These are phyloP conservation scores for Clitopilus hobsonii DNA, from an alignment of 768 basidiomycete species.

Conservation along the genomic window DNA sequence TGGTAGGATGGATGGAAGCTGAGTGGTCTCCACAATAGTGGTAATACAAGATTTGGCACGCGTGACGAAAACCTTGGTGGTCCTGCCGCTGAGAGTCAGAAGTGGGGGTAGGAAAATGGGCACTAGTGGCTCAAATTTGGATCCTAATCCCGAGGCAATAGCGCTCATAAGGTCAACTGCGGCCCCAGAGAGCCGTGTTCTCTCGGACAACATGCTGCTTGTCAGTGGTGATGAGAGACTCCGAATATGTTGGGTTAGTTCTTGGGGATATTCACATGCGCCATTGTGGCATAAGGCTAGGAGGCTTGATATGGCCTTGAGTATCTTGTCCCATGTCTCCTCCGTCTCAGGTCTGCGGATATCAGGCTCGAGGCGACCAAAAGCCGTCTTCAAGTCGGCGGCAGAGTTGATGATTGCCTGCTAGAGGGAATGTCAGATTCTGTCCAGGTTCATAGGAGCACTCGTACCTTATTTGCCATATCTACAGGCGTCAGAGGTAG, in stretches of 20 bases:
- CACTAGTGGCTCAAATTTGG: constrained; percentile 63
- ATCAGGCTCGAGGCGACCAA: constrained; percentile 1
- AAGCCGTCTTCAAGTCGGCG: background rate
- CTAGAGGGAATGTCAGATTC: too few relatives aligned
- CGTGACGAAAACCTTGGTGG: constrained; percentile 74
- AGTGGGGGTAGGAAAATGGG: constrained; percentile 66
- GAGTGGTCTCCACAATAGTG: constrained; percentile 61
- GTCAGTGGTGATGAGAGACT: constrained; percentile 48
- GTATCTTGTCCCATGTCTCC: constrained; percentile 74
- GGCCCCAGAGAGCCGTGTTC: constrained; percentile 63
- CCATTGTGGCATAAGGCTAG: constrained; percentile 45
- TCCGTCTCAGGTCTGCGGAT: constrained; percentile 59
- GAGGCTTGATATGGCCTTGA: constrained; percentile 45
- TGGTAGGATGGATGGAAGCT: constrained; percentile 58
- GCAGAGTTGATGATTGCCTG: too few relatives aligned
- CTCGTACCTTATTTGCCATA: background rate
- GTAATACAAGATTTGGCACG: constrained; percentile 61
- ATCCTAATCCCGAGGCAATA: constrained; percentile 50
- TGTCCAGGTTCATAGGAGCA: too few relatives aligned
- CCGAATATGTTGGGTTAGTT: constrained; percentile 48
- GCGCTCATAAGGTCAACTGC: constrained; percentile 59
- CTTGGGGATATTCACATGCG: constrained; percentile 44
- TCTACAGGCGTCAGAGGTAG: too few relatives aligned
- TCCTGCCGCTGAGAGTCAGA: constrained; percentile 60
- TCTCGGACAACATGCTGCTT: constrained; percentile 65